Percentiles rank a stretch among this genome's conserved stretches.
Conservation (phyloP, 2,329 filamentous ascomycete species). For the Botrytis cinerea region DNA sequence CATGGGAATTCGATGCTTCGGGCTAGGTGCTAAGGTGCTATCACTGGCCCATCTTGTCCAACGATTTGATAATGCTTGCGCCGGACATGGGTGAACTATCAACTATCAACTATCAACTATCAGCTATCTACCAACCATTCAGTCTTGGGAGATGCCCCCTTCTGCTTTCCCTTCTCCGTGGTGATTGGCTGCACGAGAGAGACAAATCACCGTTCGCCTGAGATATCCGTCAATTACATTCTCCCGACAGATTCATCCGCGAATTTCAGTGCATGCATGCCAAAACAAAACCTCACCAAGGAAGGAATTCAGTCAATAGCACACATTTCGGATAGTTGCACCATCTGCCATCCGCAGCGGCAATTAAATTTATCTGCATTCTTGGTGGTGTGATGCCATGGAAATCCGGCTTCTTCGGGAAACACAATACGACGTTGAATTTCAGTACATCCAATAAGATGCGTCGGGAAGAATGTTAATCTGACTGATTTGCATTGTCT, state of each 20-base stretch:
- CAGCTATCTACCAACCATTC: background rate
- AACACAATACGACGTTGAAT: slow-evolving; percentile 2
- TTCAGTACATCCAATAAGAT: background rate
- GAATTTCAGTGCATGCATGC: background rate
- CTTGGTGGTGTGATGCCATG: slow-evolving; percentile 2
- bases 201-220: background rate
- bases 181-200: background rate
- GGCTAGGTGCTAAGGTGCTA: background rate
- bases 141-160: background rate
- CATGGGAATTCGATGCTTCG: background rate
- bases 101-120: background rate
- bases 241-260: background rate
- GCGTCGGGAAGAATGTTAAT: background rate
- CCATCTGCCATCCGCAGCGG: slow-evolving; percentile 7
- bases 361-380: slow-evolving; percentile 1
- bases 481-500: slow-evolving; percentile 1
- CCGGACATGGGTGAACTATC: background rate
- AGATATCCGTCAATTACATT: background rate
- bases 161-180: background rate
- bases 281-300: background rate
- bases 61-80: slow-evolving; percentile 12
- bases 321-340: background rate
- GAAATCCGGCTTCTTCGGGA: slow-evolving; percentile 3
- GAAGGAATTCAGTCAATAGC: background rate
- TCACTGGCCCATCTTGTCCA: background rate